phyloP scores from a whole-genome alignment of 148 eudicot species.

The Arctostaphylos glauca region DNA sequence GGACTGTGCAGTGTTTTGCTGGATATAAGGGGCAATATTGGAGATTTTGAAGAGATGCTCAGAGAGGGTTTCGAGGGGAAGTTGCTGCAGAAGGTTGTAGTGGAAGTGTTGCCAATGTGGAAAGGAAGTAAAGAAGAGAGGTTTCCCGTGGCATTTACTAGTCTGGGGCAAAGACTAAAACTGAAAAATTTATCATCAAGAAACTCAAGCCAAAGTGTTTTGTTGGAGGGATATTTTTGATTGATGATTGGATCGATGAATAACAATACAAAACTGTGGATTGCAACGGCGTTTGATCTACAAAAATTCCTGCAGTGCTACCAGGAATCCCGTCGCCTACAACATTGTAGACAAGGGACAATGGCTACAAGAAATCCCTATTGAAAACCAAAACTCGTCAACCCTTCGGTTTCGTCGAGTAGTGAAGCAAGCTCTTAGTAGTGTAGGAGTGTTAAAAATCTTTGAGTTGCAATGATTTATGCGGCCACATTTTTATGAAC shows the following conservation, averaged over 20 bases:
- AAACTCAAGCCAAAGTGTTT: conserved; percentile 41
- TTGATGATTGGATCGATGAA: not conserved
- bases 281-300: not conserved
- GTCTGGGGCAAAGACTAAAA: conserved; percentile 23
- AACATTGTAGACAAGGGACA: not conserved
- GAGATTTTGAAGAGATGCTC: conserved; percentile 60
- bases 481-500: not conserved
- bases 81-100: conserved; percentile 67
- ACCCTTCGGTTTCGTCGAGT: not conserved
- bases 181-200: conserved; percentile 49
- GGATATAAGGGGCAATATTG: conserved; percentile 56
- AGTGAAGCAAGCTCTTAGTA: not conserved
- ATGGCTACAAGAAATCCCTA: not conserved
- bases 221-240: conserved; percentile 79
- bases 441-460: not conserved
- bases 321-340: conserved; percentile 3
- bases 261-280: no score
- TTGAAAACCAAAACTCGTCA: not conserved
- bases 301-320: not conserved
- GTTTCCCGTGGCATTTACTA: conserved; percentile 28
- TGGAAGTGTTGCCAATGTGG: conserved; percentile 68
- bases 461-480: not conserved
- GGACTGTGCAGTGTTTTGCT: conserved; percentile 73
- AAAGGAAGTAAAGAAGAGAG: conserved; percentile 30
- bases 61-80: conserved; percentile 50